Evolutionary conservation across 495 filamentous ascomycete genomes (phyloP).

Genomic region (Evansstolkia leycettana): DNA sequence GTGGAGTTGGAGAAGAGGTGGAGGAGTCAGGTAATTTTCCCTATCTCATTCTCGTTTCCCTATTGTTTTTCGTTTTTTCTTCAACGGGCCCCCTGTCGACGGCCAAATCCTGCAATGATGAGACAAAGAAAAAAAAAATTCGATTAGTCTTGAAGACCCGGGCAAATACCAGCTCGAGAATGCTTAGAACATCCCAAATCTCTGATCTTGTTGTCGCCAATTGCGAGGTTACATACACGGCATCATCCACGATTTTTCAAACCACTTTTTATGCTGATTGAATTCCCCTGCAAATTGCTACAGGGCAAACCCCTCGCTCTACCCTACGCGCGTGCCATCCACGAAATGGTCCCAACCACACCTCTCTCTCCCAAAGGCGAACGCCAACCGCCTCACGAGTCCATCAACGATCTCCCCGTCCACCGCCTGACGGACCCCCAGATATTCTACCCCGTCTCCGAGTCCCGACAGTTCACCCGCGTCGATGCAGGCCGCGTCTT

Average conservation of each 20-base stretch:
- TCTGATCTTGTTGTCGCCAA: neutral
- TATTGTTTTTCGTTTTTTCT: slow-evolving; percentile 1
- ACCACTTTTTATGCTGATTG: too few species aligned
- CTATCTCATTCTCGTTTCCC: slow-evolving; percentile 13
- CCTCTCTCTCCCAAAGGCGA: slow-evolving; percentile 17
- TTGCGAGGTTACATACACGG: neutral
- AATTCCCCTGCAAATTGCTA: too few species aligned
- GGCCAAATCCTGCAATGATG: slow-evolving; percentile 42
- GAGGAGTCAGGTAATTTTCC: slow-evolving; percentile 52
- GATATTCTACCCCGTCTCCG: slow-evolving; percentile 80
- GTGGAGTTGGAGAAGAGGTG: slow-evolving; percentile 77
- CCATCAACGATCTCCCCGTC: slow-evolving; percentile 82
- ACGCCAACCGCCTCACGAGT: slow-evolving; percentile 48
- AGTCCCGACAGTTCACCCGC: slow-evolving; percentile 83
- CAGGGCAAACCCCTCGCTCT: slow-evolving; percentile 68
- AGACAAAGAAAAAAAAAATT: slow-evolving; percentile 53
- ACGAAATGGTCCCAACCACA: slow-evolving; percentile 66
- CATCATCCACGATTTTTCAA: too few species aligned
- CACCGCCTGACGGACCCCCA: slow-evolving; percentile 70
- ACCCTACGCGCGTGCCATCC: slow-evolving; percentile 63
- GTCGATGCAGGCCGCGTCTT: slow-evolving; percentile 83
- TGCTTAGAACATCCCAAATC: slow-evolving; percentile 50
- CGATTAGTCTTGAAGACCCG: slow-evolving; percentile 99
- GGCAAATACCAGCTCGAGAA: slow-evolving; percentile 20
- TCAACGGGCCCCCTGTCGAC: slow-evolving; percentile 3